Evolutionary conservation across 108 stramenopile species (phyloP).

Genomic region (Nitzschia putrida): DNA sequence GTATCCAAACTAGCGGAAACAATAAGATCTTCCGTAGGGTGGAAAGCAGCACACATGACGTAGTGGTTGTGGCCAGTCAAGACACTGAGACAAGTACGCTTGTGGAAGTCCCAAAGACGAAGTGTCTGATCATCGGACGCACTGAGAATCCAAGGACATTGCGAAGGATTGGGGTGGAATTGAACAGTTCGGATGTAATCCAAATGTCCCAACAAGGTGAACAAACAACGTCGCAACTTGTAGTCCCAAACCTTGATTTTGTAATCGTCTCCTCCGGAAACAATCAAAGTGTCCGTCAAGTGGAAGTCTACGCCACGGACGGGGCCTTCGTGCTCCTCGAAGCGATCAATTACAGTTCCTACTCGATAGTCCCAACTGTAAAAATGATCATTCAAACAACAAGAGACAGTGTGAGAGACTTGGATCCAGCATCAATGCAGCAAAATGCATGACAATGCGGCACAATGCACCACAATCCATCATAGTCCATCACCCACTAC

Average conservation of each 20-base stretch:
- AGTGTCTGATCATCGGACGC: constrained; percentile 97
- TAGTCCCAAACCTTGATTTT: constrained; percentile 99
- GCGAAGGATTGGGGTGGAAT: constrained; percentile 93
- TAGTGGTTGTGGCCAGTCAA: constrained; percentile 99
- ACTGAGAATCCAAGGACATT: constrained; percentile 95
- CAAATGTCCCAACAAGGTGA: constrained; percentile 97
- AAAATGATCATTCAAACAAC: background rate
- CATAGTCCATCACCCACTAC: no score
- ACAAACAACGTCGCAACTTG: constrained; percentile 96
- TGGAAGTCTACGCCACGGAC: constrained; percentile 99
- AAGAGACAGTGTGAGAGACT: background rate
- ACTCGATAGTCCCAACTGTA: constrained; percentile 99
- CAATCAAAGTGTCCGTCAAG: constrained; percentile 91
- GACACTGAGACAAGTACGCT: constrained; percentile 93
- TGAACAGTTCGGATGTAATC: constrained; percentile 99
- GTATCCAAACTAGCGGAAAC: constrained; percentile 98
- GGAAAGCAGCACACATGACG: constrained; percentile 99
- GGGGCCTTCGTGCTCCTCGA: constrained; percentile 99
- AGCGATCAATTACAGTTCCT: constrained; percentile 97
- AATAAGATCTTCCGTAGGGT: constrained; percentile 98
- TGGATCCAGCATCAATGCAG: no score
- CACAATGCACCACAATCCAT: no score
- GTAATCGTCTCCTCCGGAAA: constrained; percentile 99
- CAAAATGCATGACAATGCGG: no score
- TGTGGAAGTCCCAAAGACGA: constrained; percentile 98